Evolutionary conservation across 306 rosid genomes (phyloP), one percentile per base, ranked within the genome.

Genomic region (Sesbania bispinosa): DNA sequence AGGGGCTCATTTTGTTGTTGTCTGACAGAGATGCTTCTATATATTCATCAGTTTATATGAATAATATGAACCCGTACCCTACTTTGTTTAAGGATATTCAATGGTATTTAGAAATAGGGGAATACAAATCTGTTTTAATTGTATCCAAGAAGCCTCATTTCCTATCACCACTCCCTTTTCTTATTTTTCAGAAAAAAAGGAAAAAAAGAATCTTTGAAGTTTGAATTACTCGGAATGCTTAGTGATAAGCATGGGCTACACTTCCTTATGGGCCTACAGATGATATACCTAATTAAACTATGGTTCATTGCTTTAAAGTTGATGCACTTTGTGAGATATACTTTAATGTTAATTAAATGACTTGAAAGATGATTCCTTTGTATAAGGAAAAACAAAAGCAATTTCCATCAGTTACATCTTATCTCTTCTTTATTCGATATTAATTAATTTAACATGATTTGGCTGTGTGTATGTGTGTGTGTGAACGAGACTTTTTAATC

Each of bases 401-500:
- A 47, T 38, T 69, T 47, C 43, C 19, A 15, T 26, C 33, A 13
- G 64, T 62, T 75, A 26, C 69, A 75, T 65, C 65, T 53, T 66
- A 18, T 75, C 76, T 36, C 50, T 54, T 24, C 41, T 62, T 62
- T 74, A 61, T 33, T 63, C 54, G 0, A 38, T 26, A 11, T 10
- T 62, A n/a, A n/a, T n/a, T n/a, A n/a, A n/a, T n/a, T n/a, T n/a
- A 14, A 16, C 60, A 36, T 69, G 52, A 70, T 70, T 54, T 63
- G 60, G 60, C 62, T 70, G 46, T 23, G 5, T 35, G 7, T 59
- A 4, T n/a, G 61, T 67, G 39, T 75, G 39, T 75, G 73, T 80
- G 62, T 68, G 77, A 63, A 80, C 26, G 29, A 38, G 75, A 70
- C 52, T 64, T 65, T 62, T 70, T 69, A 50, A 47, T 16, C 43